A percentile compares a stretch with the other conserved stretches of the same genome.
Conservation (phyloP, 805 yeast species). For the Komagataella phaffii region DNA sequence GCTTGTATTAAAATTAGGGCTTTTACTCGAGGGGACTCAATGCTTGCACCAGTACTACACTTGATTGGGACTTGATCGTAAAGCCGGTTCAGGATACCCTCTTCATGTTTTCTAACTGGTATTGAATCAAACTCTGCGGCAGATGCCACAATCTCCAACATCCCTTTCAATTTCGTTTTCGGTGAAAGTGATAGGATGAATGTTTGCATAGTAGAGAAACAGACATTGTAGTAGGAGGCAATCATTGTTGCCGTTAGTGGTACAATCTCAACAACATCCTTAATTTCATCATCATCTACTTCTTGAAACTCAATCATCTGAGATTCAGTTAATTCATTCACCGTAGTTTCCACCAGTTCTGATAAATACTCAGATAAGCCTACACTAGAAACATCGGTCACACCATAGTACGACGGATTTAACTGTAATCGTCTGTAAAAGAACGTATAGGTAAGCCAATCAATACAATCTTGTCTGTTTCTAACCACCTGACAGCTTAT, state of each 20-base stretch:
- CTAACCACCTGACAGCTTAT: conserved; percentile 52
- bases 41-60: conserved; percentile 14
- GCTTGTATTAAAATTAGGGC: conserved; percentile 71
- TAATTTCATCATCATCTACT: conserved; percentile 15
- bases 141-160: conserved; percentile 51
- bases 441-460: conserved; percentile 77
- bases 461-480: conserved; percentile 74
- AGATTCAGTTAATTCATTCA: conserved; percentile 48
- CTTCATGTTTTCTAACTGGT: conserved; percentile 53
- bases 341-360: conserved; percentile 61
- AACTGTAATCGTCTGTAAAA: conserved; percentile 69
- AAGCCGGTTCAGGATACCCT: conserved; percentile 28
- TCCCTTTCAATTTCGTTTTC: conserved; percentile 42
- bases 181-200: conserved; percentile 36
- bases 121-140: conserved; percentile 61
- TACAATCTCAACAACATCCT: conserved; percentile 27
- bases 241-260: conserved; percentile 66
- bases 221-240: conserved; percentile 57
- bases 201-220: conserved; percentile 54
- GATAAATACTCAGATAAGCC: conserved; percentile 78
- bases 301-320: conserved; percentile 45
- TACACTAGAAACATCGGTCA: conserved; percentile 42
- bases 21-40: conserved; percentile 48
- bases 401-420: conserved; percentile 87
- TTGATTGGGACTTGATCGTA: conserved; percentile 56